Conservation (phyloP, 2,329 filamentous ascomycete species). For the Stachybotrys chlorohalonatus region DNA sequence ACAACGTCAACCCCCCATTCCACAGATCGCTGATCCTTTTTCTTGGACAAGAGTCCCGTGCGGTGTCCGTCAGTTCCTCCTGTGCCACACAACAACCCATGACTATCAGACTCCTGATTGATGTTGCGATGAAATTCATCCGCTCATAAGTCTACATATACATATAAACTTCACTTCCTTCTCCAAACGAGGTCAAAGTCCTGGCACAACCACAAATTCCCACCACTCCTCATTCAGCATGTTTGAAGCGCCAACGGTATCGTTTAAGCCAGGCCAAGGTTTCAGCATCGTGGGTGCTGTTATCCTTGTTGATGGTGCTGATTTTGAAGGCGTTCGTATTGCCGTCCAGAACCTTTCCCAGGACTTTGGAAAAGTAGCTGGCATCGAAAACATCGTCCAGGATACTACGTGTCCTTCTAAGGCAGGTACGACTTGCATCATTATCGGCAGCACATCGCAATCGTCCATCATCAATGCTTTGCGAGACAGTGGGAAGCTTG, state of each 20-base stretch:
- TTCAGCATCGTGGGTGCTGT: slow-evolving; percentile 18
- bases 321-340: slow-evolving; percentile 21
- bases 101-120: not conserved
- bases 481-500: slow-evolving; percentile 9
- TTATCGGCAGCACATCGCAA: slow-evolving; percentile 11
- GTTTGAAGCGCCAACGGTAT: slow-evolving; percentile 15
- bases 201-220: not conserved
- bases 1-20: not conserved
- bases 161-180: too few relatives aligned
- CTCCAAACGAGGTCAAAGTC: not conserved
- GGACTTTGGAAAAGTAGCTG: slow-evolving; percentile 17
- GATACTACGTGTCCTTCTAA: not conserved
- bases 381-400: slow-evolving; percentile 4
- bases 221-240: slow-evolving; percentile 7
- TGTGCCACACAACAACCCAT: not conserved
- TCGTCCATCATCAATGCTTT: slow-evolving; percentile 11
- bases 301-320: slow-evolving; percentile 18
- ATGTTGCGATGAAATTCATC: too few relatives aligned
- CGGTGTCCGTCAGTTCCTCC: not conserved
- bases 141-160: too few relatives aligned
- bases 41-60: not conserved
- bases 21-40: not conserved
- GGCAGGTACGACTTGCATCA: slow-evolving; percentile 8
- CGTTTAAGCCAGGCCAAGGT: slow-evolving; percentile 11
- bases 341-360: slow-evolving; percentile 20